Conservation (phyloP, 306 rosid genomes). For the Dalbergia cochinchinensis region DNA sequence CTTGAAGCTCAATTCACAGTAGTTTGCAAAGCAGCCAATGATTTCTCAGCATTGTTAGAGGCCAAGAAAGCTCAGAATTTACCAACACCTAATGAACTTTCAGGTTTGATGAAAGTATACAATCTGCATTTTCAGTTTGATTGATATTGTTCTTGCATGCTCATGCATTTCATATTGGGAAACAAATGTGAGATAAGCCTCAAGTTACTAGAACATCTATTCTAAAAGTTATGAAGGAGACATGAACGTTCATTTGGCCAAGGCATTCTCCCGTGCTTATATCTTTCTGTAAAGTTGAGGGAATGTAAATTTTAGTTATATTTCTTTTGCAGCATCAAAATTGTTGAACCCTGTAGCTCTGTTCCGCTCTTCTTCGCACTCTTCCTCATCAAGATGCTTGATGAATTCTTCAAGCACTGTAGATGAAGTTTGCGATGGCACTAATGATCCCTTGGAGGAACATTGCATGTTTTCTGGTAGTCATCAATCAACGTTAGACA, state of each 20-base stretch:
- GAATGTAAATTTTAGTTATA: conserved; percentile 11
- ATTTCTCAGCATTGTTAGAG: conserved; percentile 77
- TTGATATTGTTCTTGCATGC: conserved; percentile 16
- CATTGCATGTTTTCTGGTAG: conserved; percentile 61
- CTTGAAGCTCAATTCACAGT: conserved; percentile 77
- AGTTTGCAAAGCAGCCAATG: conserved; percentile 78
- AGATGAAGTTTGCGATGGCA: conserved; percentile 60
- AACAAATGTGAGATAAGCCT: background rate
- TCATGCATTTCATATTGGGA: conserved; percentile 26
- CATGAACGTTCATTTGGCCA: conserved; percentile 20
- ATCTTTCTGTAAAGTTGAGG: conserved; percentile 8
- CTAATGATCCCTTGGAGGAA: conserved; percentile 66
- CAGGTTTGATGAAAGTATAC: conserved; percentile 62
- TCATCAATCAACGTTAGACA: conserved; percentile 89
- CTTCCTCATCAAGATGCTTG: conserved; percentile 72
- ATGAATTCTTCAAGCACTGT: conserved; percentile 54
- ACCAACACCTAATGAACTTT: conserved; percentile 63
- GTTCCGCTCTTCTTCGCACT: conserved; percentile 81
- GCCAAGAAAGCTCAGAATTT: conserved; percentile 67
- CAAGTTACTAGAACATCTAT: conserved; percentile 12
- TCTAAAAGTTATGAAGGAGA: conserved; percentile 25
- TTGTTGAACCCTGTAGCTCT: conserved; percentile 93
- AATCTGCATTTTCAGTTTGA: conserved; percentile 20
- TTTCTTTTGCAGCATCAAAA: conserved; percentile 71
- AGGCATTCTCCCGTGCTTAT: background rate